Conservation (phyloP, 2,329 filamentous ascomycete species). For the Calonectria hawksworthii region DNA sequence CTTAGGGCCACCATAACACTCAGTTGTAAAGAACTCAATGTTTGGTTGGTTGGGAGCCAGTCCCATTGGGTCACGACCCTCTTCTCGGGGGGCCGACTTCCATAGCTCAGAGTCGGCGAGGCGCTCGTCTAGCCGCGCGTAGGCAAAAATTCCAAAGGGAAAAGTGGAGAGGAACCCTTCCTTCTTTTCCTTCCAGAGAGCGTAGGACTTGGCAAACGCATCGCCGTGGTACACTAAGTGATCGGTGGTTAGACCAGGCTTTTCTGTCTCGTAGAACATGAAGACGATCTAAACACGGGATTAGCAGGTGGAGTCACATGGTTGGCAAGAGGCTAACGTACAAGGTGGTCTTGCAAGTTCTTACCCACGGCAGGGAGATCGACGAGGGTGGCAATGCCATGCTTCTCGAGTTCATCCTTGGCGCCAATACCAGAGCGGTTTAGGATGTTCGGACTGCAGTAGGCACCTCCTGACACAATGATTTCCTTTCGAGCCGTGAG, state of each 20-base stretch:
- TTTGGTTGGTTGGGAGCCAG: constrained; percentile 69
- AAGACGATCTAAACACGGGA: constrained; percentile 61
- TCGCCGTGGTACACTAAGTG: constrained; percentile 66
- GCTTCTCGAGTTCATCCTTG: constrained; percentile 56
- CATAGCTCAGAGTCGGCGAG: constrained; percentile 68
- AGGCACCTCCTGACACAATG: constrained; percentile 62
- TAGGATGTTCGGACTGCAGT: constrained; percentile 65
- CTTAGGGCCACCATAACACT: constrained; percentile 72
- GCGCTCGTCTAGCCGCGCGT: constrained; percentile 72
- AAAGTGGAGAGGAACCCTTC: constrained; percentile 71
- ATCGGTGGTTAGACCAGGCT: constrained; percentile 67
- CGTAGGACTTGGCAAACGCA: constrained; percentile 63
- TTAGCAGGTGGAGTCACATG: background rate
- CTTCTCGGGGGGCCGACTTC: constrained; percentile 61
- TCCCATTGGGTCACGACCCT: constrained; percentile 74
- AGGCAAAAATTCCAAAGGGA: constrained; percentile 74
- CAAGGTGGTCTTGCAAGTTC: constrained; percentile 63
- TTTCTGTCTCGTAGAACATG: constrained; percentile 71
- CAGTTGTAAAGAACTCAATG: constrained; percentile 73
- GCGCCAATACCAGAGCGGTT: constrained; percentile 67
- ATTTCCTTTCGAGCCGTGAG: constrained; percentile 55
- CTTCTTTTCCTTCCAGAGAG: constrained; percentile 70
- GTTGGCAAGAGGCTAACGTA: background rate
- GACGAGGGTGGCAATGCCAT: constrained; percentile 57
- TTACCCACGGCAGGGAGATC: constrained; percentile 64